Base-by-base conservation (phyloP, 805 yeast genomes). In the Scheffersomyces spartinae region DNA sequence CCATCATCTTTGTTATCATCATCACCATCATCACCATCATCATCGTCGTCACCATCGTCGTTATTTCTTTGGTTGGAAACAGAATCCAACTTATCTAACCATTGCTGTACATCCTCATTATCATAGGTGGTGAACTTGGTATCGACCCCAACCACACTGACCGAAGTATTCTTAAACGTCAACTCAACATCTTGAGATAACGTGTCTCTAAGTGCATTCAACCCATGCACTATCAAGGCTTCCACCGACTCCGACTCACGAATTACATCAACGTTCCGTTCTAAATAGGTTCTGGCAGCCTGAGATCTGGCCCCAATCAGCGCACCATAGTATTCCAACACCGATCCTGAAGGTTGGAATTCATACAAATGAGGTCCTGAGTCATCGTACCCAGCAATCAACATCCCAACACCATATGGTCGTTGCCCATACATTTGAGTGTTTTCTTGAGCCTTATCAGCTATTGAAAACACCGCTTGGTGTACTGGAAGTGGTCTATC, bases 301-400 rank as follows among this genome's bases (percentile, higher is more conserved):
- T 91, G 99, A 2, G 97, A 88, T 48, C 99, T 72, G 7, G 99
- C 97, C 24, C 99, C 99, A 45, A 91, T 84, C 18, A 98, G 94
- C 8, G 95, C 76, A 18, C 95, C 97, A 40, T 69, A 72, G 48
- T 86, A 81, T 53, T 91, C 97, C 42, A 85, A 63, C 13, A 80
- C 91, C 14, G 88, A 76, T 2, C 99, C 99, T 6, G 94, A 78
- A 10, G 99, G 98, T 49, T 82, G 88, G 56, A 91, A 91, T 61
- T 91, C 99, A 52, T 73, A 76, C 35, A 91, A 58, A 53, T 91
- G 98, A 6, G 97, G 80, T 9, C 98, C 98, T 16, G 84, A 70
- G 47, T 82, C 94, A 49, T 91, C 99, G 50, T 72, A 69, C 11
- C 99, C 99, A 9, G 82, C 76, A 24, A 91, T 71, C 31, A 91